Conservation (phyloP, 495 filamentous ascomycete genomes). For the Immersiella caudata region DNA sequence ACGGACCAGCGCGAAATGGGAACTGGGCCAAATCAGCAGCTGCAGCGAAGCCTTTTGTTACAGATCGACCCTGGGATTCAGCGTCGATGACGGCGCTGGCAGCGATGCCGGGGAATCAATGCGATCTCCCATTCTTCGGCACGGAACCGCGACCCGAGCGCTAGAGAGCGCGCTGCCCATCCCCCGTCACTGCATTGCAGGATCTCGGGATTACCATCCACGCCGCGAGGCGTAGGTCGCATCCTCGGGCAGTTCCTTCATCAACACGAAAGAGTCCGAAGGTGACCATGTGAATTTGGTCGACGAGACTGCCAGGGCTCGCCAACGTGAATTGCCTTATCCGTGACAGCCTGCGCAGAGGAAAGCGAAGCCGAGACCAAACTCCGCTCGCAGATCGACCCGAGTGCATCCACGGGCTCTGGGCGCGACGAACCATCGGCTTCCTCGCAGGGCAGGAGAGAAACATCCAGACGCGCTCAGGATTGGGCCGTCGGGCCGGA, state of each 20-base stretch:
- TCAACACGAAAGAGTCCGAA: not conserved
- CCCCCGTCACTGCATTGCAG: not conserved
- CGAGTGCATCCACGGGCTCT: not conserved
- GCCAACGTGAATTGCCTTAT: not conserved
- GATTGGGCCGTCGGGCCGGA: not conserved
- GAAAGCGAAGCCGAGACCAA: conserved; percentile 4
- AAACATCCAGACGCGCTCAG: not conserved
- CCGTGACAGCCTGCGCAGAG: not conserved
- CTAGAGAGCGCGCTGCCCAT: not conserved
- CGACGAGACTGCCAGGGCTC: not conserved
- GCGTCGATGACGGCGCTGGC: conserved; percentile 10
- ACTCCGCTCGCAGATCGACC: not conserved
- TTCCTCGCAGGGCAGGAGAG: not conserved
- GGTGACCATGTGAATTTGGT: not conserved
- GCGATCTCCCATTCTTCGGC: conserved; percentile 13
- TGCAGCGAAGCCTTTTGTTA: conserved; percentile 18
- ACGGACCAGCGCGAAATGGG: conserved; percentile 6
- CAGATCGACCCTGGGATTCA: conserved; percentile 19
- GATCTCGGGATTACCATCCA: not conserved
- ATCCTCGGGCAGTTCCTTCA: not conserved
- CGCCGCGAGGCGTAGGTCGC: not conserved
- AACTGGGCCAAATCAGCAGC: conserved; percentile 15
- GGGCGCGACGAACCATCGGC: not conserved
- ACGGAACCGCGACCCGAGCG: conserved; percentile 13
- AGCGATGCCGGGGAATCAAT: conserved; percentile 14